Percentiles rank a stretch among this genome's conserved stretches.
Conservation (phyloP, 1,284 basidiomycete genomes). For the Termitomyces sp. region DNA sequence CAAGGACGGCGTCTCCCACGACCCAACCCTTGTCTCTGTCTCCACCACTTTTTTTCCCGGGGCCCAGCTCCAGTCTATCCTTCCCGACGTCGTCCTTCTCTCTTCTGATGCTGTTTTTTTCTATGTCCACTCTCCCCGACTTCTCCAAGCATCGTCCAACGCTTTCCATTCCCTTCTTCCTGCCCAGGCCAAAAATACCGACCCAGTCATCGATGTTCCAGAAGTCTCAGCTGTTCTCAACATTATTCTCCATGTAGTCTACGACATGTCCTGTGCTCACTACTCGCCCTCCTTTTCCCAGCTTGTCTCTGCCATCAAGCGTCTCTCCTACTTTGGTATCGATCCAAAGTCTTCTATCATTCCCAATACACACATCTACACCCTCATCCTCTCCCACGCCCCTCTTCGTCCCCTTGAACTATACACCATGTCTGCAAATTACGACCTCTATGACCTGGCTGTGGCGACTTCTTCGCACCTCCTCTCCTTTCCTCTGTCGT, state of each 20-base stretch:
- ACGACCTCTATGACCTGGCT: slow-evolving; percentile 55
- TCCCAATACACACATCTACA: slow-evolving; percentile 38
- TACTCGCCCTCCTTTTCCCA: slow-evolving; percentile 53
- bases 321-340: slow-evolving; percentile 48
- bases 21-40: slow-evolving; percentile 56
- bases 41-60: slow-evolving; percentile 76
- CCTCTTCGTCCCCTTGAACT: slow-evolving; percentile 51
- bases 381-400: slow-evolving; percentile 47
- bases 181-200: slow-evolving; percentile 25
- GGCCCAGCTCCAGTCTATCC: slow-evolving; percentile 47
- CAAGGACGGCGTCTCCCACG: slow-evolving; percentile 32
- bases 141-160: slow-evolving; percentile 50
- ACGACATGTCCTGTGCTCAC: slow-evolving; percentile 55
- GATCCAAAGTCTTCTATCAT: slow-evolving; percentile 34
- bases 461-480: slow-evolving; percentile 55
- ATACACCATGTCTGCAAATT: slow-evolving; percentile 52
- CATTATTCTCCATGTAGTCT: slow-evolving; percentile 55
- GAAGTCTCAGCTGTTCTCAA: slow-evolving; percentile 54
- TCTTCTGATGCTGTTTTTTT: slow-evolving; percentile 75
- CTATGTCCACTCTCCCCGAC: slow-evolving; percentile 50
- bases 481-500: slow-evolving; percentile 50
- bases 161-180: slow-evolving; percentile 46
- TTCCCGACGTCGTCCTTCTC: slow-evolving; percentile 59
- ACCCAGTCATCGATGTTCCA: slow-evolving; percentile 40
- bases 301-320: slow-evolving; percentile 41